phyloP scores from a whole-genome alignment of 495 filamentous ascomycete genomes.

The Lineolata rhizophorae region DNA sequence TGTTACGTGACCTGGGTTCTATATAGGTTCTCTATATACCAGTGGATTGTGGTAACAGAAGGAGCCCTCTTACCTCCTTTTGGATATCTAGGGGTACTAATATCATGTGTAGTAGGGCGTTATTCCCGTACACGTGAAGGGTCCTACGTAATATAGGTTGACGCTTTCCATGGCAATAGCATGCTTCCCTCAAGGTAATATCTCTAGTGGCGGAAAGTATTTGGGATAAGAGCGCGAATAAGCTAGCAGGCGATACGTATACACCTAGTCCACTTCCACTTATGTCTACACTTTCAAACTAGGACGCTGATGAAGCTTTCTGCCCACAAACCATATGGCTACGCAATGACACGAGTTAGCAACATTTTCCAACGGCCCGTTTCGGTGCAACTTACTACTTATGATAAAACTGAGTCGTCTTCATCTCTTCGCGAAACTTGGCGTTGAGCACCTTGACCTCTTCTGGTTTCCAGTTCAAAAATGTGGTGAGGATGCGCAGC shows the following conservation, averaged over 20 bases:
- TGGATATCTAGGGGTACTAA: too few relatives aligned
- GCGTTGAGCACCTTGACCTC: slow-evolving; percentile 14
- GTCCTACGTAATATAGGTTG: too few relatives aligned
- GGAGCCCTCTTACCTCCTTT: too few relatives aligned
- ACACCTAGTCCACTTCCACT: not conserved
- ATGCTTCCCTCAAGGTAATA: not conserved
- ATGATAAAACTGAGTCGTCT: slow-evolving; percentile 3
- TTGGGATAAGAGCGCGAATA: not conserved
- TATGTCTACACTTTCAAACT: not conserved
- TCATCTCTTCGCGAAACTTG: slow-evolving; percentile 12
- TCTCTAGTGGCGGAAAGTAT: not conserved
- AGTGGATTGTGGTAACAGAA: too few relatives aligned
- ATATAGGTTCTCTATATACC: too few relatives aligned
- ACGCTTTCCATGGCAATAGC: not conserved
- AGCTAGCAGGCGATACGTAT: not conserved
- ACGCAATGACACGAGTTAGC: not conserved
- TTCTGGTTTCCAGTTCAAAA: slow-evolving; percentile 18
- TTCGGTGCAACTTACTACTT: slow-evolving; percentile 1
- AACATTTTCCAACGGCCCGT: not conserved
- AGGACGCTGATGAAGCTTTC: not conserved
- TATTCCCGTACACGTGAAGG: too few relatives aligned
- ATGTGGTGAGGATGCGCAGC: slow-evolving; percentile 22
- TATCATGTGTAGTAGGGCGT: too few relatives aligned
- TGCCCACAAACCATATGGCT: not conserved
- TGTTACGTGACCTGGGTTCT: too few relatives aligned